A percentile compares a stretch with the other conserved stretches of the same genome.
Evolutionary conservation across 2,329 filamentous ascomycete genomes (phyloP).

Genomic region (Dryadomyces quercus-mongolicae): DNA sequence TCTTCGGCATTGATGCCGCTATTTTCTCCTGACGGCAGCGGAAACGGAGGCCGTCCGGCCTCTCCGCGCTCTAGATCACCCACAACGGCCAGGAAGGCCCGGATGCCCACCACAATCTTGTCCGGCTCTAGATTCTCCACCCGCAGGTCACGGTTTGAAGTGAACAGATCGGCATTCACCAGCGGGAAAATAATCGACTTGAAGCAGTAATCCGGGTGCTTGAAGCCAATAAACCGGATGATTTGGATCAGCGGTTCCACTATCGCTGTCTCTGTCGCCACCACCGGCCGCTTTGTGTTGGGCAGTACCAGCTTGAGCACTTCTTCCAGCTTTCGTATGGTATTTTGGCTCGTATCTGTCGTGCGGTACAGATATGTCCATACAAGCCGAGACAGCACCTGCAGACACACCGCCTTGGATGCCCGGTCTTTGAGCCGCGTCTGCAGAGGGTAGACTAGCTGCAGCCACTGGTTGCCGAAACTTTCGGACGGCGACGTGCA

Average conservation of each 20-base stretch:
- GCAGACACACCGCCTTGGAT: conserved; percentile 67
- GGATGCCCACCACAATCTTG: conserved; percentile 92
- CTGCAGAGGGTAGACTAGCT: conserved; percentile 65
- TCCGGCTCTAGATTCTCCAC: conserved; percentile 93
- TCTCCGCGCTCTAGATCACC: conserved; percentile 80
- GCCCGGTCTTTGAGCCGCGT: conserved; percentile 73
- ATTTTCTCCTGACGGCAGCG: conserved; percentile 28
- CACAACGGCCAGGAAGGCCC: conserved; percentile 88
- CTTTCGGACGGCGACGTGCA: conserved; percentile 79
- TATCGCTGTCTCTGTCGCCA: conserved; percentile 73
- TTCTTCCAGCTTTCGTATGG: conserved; percentile 75
- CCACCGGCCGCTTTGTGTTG: conserved; percentile 63
- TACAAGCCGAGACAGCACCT: conserved; percentile 78
- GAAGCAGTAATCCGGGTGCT: conserved; percentile 88
- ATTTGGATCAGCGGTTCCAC: conserved; percentile 87
- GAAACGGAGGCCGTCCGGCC: conserved; percentile 69
- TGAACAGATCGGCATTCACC: conserved; percentile 84
- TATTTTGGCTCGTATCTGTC: conserved; percentile 55
- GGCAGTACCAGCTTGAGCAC: conserved; percentile 77
- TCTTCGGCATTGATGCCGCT: neutral
- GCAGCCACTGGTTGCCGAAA: conserved; percentile 78
- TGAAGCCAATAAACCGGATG: conserved; percentile 88
- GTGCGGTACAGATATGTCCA: conserved; percentile 92
- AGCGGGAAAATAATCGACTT: conserved; percentile 86
- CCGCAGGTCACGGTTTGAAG: conserved; percentile 60